Base-by-base conservation (phyloP, 1,284 basidiomycete species). In the Macrocybe sp. region DNA sequence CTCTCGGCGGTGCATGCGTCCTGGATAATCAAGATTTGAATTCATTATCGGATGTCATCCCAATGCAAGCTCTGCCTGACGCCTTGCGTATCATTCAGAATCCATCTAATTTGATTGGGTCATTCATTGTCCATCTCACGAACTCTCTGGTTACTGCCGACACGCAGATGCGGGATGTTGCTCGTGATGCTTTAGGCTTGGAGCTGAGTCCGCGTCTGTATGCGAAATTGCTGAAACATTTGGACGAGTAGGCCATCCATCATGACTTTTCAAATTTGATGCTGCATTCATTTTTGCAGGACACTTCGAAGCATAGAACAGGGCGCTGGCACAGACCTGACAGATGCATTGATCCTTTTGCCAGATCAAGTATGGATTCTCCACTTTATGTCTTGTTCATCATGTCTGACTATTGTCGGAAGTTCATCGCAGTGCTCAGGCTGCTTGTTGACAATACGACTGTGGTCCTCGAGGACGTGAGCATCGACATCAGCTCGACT, bases 401-500 rank as follows among this genome's bases (percentile, higher is more conserved):
- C 32, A 22, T 32, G 40, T 44, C 37, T 49, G 42, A 43, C 49
- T 16, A 45, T 44, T 12, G 5, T 46, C 35, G 43, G 9, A 46
- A 89, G 85, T 79, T 86, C 52, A 81, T 90, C 44, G 75, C 80
- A 0, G 81, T 93, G 31, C 68, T 93, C 40, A 88, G 87, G 55
- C 72, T 89, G 6, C 74, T 90, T 39, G 75, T 90, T 16, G 91
- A 93, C 49, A 87, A 87, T 49, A 73, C 78, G n/a, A 75, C 80
- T 47, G 72, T 73, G 14, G 69, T 70, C 12, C 64, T 78, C 32
- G 79, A 83, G 37, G 83, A 87, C 45, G 73, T 81, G 29, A 71
- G 83, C 52, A 76, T 89, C 37, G 90, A 93, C 58, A 73, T 92
- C 30, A 82, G 81, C 38, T 74, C 79, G 11, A 77, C 83, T 0